Conservation (phyloP, 2,329 filamentous ascomycete species). For the Hymenoscyphus fraxineus region DNA sequence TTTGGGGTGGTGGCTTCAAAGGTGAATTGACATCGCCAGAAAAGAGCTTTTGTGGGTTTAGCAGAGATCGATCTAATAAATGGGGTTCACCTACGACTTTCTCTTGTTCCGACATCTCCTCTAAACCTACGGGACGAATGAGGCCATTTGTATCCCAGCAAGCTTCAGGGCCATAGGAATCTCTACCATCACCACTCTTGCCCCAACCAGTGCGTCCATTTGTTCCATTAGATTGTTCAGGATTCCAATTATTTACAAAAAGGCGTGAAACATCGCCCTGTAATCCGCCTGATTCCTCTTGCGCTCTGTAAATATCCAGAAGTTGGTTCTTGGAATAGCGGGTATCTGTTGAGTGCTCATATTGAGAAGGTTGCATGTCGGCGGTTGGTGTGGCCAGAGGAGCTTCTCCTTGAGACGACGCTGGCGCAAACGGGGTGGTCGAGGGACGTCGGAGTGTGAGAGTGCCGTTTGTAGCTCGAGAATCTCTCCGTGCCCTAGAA, state of each 20-base stretch:
- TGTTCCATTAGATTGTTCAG: slow-evolving; percentile 63
- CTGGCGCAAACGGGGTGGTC: slow-evolving; percentile 49
- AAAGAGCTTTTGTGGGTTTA: slow-evolving; percentile 60
- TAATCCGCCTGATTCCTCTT: slow-evolving; percentile 46
- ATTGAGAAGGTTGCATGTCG: slow-evolving; percentile 29
- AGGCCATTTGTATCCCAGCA: slow-evolving; percentile 81
- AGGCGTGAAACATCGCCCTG: slow-evolving; percentile 62
- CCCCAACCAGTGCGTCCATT: slow-evolving; percentile 65
- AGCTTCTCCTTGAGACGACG: slow-evolving; percentile 25
- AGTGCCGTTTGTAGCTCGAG: slow-evolving; percentile 57
- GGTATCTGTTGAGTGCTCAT: slow-evolving; percentile 38
- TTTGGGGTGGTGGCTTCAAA: slow-evolving; percentile 76
- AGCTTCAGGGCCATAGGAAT: slow-evolving; percentile 78
- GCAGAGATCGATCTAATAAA: slow-evolving; percentile 13
- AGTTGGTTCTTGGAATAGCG: slow-evolving; percentile 52
- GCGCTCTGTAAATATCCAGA: slow-evolving; percentile 65
- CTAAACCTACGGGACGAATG: slow-evolving; percentile 66
- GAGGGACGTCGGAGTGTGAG: slow-evolving; percentile 62
- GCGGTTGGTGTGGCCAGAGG: slow-evolving; percentile 19
- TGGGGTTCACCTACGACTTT: slow-evolving; percentile 48
- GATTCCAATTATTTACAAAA: slow-evolving; percentile 76
- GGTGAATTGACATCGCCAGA: slow-evolving; percentile 86
- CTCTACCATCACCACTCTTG: slow-evolving; percentile 70
- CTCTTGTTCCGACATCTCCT: slow-evolving; percentile 63
- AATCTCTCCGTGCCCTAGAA: slow-evolving; percentile 55